Evolutionary conservation across 2,329 filamentous ascomycete genomes (phyloP), one percentile per base, ranked within the genome.

Genomic region (Chaetomiaceae sp.): DNA sequence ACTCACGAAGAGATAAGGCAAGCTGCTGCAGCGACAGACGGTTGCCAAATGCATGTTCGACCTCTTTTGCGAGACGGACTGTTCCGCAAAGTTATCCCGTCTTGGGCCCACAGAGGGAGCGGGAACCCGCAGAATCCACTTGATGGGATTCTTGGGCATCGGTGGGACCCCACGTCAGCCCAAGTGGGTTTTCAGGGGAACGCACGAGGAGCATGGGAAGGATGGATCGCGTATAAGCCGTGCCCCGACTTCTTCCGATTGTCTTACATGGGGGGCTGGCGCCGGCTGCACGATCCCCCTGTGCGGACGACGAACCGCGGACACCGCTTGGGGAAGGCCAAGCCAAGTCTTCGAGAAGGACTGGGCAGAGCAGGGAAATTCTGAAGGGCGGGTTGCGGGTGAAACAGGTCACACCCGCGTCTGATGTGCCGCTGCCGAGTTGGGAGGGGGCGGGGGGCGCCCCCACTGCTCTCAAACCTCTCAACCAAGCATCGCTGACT

Each of bases 161-260:
- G 44, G 47, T 43, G 50, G 50, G 30, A 45, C 42, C 34, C 11
- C 26, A 40, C 33, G 39, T 14, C 22, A 18, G 29, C n/a, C n/a
- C 45, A 42, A 30, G 44, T 47, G 48, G 50, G 38, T 18, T 27
- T 32, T 49, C 52, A 56, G 52, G 55, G 53, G 54, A 54, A 32
- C 36, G 44, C n/a, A 50, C 49, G 47, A 48, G 50, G 42, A 14
- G 45, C 51, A 52, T 52, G 50, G n/a, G n/a, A n/a, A n/a, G n/a
- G 47, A 51, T 55, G 36, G n/a, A 22, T 33, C 35, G 30, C 26
- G 39, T n/a, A 37, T 24, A 44, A 8, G 9, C 15, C 22, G n/a
- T n/a, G n/a, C 49, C 51, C 51, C 51, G 51, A 54, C 46, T 51
- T 54, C 51, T 49, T 20, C 51, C 51, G 51, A 54, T 30, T 24